Base-by-base conservation (phyloP, 1,139 yeast species). In the Nakaseomyces bracarensis region DNA sequence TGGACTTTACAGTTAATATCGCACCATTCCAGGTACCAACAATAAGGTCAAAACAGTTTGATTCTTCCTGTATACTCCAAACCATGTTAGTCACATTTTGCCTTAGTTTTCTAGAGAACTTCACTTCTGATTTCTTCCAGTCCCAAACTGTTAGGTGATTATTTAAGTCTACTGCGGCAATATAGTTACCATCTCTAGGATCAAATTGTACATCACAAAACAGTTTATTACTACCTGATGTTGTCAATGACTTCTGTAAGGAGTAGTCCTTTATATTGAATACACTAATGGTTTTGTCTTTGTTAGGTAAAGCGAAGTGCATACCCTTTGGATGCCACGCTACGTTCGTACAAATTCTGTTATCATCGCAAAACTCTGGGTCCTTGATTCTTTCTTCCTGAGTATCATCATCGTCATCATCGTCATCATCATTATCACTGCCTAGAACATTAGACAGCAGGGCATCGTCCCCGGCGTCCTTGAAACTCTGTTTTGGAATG, bases 241-340 rank as follows among this genome's bases (percentile, higher is more conserved):
- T 8, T 58, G 60, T 33, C 43, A 60, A 20, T 23, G 54, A 47
- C 33, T 51, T 48, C 45, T 54, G 9, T 46, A 51, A 37, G 14
- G 56, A 16, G 42, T 51, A 49, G 48, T 53, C 48, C 41, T 45
- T 49, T 39, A 65, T 39, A 40, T 53, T 39, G 48, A 47, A 47
- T 18, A 53, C 43, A 48, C 52, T 46, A 46, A 58, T 49, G 50
- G 67, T 16, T 65, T 53, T 30, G 60, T 70, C 50, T 66, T 60
- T 28, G 55, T 65, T 64, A 2, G 82, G 84, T 13, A 79, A 55
- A 1, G 89, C 83, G 44, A 86, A 68, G 15, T 64, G 61, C 41
- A 74, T 73, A 10, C 94, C 94, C 43, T 72, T 69, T 4, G 81
- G 79, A 52, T 73, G 76, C 82, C 82, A 79, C 11, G 69, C 71